Evolutionary conservation across 345 rosid genomes (phyloP).

Genomic region (Euphorbia peplus): DNA sequence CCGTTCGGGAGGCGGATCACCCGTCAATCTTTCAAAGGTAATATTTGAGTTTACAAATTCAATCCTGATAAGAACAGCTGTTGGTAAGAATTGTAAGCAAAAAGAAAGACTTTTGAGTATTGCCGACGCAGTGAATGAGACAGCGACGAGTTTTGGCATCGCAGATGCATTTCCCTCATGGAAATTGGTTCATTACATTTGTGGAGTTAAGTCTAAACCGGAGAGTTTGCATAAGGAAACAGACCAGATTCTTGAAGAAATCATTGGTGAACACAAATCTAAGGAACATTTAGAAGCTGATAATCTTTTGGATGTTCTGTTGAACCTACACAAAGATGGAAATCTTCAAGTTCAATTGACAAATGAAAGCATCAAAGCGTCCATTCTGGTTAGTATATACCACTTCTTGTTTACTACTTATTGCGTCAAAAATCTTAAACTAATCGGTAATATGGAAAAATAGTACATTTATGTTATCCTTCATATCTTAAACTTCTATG

Average conservation of each 20-base stretch:
- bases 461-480: too few species aligned
- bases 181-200: neutral
- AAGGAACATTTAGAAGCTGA: neutral
- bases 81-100: conserved; percentile 20
- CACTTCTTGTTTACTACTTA: too few species aligned
- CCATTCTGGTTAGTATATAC: conserved; percentile 25
- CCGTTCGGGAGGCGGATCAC: neutral
- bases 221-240: neutral
- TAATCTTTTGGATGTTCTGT: conserved; percentile 32
- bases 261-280: neutral
- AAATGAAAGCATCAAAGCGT: conserved; percentile 32
- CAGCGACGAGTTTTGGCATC: neutral
- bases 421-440: too few species aligned
- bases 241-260: conserved; percentile 5
- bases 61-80: conserved; percentile 19
- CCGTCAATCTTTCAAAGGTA: conserved; percentile 17
- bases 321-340: conserved; percentile 21
- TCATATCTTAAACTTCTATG: too few species aligned
- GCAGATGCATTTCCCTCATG: conserved; percentile 14
- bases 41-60: conserved; percentile 3
- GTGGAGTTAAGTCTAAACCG: neutral
- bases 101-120: conserved; percentile 10
- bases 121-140: neutral
- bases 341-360: conserved; percentile 15
- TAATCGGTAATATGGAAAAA: neutral